Percentiles rank a stretch among this genome's conserved stretches.
Conservation (phyloP, 2,329 filamentous ascomycete species). For the Incumbomyces lentus region DNA sequence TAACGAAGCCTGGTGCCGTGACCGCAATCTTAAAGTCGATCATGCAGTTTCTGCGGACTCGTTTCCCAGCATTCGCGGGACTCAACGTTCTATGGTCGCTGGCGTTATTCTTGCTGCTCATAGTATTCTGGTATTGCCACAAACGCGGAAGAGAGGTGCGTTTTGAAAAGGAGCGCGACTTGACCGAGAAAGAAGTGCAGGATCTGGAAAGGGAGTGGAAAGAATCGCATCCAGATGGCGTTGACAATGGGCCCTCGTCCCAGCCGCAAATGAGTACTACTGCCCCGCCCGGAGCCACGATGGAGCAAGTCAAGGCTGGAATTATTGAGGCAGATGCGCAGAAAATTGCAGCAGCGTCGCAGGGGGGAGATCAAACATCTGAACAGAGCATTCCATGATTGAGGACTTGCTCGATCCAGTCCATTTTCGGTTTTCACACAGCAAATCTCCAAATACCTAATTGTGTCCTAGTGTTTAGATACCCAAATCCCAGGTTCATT, state of each 20-base stretch:
- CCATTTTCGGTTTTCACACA: no score
- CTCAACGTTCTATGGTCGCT: conserved; percentile 87
- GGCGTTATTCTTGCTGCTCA: conserved; percentile 79
- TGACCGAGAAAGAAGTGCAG: conserved; percentile 35
- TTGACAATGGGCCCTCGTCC: conserved; percentile 20
- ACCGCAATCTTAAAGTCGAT: conserved; percentile 81
- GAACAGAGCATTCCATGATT: conserved; percentile 12
- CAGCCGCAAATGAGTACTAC: conserved; percentile 23
- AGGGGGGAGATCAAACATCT: conserved; percentile 9
- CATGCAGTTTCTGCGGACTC: conserved; percentile 71
- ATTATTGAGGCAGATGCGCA: conserved; percentile 30
- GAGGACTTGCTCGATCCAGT: not conserved
- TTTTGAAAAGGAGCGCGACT: conserved; percentile 51
- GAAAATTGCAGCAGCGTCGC: conserved; percentile 21
- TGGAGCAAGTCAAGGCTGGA: conserved; percentile 30
- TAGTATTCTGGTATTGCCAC: conserved; percentile 96
- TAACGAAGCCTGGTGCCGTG: conserved; percentile 78
- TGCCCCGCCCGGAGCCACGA: conserved; percentile 30
- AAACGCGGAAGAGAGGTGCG: conserved; percentile 84
- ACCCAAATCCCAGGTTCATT: no score
- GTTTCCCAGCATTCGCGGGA: conserved; percentile 84
- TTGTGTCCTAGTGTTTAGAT: no score
- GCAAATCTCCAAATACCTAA: no score
- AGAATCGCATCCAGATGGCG: conserved; percentile 23
- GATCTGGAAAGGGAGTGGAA: conserved; percentile 29